Base-by-base conservation (phyloP, 257 asterid genomes). In the Galeopsis tetrahit region DNA sequence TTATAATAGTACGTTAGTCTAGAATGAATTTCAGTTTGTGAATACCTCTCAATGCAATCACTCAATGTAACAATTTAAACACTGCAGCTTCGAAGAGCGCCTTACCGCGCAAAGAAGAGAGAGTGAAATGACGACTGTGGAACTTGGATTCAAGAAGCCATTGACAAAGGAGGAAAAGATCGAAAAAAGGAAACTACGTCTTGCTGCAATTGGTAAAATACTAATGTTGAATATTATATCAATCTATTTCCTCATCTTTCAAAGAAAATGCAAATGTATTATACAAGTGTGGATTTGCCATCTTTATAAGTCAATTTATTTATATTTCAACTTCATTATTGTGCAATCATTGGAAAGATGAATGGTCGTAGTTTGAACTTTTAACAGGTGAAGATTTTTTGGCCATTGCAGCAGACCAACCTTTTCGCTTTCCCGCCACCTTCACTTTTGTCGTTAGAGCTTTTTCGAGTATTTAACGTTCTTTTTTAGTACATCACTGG, bases 341-440 rank as follows among this genome's bases (percentile, higher is more conserved):
- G 34, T n/a, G 10, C 52, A 34, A 32, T 48, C n/a, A n/a, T 64
- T 35, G 62, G 10, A 21, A 28, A 38, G 44, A 38, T 63, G n/a
- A 63, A 62, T 11, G 7, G 55, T 65, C 13, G 46, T 44, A 4
- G 42, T 66, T 53, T 52, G 49, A 53, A 13, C 57, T 10, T 48
- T 10, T 49, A 52, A 83, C 92, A 91, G 98, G 99, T 72, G 98
- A 95, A 85, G 99, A 95, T 79, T 78, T 95, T 79, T 79, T 95
- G 79, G 83, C 98, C 67, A 87, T 95, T 60, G 98, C 98, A 48
- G 99, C 95, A 17, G 99, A 95, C 82, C 99, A 95, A 73, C 99
- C 99, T 4, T 95, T 95, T 75, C 87, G 98, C 8, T 95, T 95
- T 82, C 98, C 99, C 31, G 99, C 99, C 58, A 95, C 99, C 71